Evolutionary conservation across 345 rosid species (phyloP), one percentile per base, ranked within the genome.

Genomic region (Corchorus olitorius): DNA sequence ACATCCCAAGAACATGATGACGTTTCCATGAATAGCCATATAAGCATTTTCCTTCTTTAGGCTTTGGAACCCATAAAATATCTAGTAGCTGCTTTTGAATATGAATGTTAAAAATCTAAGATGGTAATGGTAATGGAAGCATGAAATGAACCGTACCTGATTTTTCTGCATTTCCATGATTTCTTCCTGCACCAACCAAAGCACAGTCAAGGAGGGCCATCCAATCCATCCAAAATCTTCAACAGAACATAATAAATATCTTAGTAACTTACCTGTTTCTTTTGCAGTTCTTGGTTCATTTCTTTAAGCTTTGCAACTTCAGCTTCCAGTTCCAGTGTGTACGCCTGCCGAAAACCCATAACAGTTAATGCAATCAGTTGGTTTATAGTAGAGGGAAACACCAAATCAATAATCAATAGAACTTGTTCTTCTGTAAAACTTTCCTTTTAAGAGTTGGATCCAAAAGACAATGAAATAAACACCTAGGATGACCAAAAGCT

Each of bases 261-360:
- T 59, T 82, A 66, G 54, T 62, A 61, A 72, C 64, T 16, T 78
- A 92, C 99, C 92, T 90, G 99, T 80, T 92, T 91, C 76, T 54
- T 92, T 80, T 70, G 84, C 82, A 97, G 78, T 75, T 94, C 94
- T 78, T 89, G 79, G 80, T 97, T 97, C 82, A 84, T 49, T 81
- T 89, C 90, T 80, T 94, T 94, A 17, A 94, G 89, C 80, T 89
- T 90, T 52, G 94, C 94, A 75, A 97, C 83, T 83, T 94, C 98
- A 77, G 91, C 92, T 87, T 97, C 99, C 78, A 97, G 85, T 81
- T 97, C 98, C 89, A 89, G 66, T 1, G 97, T 94, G 74, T 97
- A 97, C 16, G 99, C 99, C 99, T 97, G 85, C 74, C 66, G 82
- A 49, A 66, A 65, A 70, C 78, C 64, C 48, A 43, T 80, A 56